Percentiles rank a stretch among this genome's conserved stretches.
Evolutionary conservation across 1,284 basidiomycete genomes (phyloP).

Genomic region (Puccinia polysora): DNA sequence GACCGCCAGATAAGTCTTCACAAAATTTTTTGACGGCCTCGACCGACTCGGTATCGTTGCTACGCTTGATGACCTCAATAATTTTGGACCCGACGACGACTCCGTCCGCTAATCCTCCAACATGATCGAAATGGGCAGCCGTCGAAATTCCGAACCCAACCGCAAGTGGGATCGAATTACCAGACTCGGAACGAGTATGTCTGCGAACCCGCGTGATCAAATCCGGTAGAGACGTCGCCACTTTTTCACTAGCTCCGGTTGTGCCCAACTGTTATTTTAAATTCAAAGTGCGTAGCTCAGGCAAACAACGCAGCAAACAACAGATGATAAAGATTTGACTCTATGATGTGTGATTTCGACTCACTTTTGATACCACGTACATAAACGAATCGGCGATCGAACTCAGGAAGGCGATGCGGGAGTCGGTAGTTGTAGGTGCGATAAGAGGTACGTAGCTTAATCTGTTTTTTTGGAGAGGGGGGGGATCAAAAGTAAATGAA

Average conservation of each 20-base stretch:
- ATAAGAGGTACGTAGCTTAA: conserved; percentile 95
- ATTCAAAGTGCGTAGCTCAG: not conserved
- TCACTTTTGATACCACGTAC: conserved; percentile 79
- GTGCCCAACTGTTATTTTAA: conserved; percentile 19
- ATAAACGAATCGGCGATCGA: conserved; percentile 95
- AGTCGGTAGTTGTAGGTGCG: conserved; percentile 82
- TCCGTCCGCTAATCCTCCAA: conserved; percentile 74
- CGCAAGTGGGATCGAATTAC: conserved; percentile 72
- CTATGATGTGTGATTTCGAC: not conserved
- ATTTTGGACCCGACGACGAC: conserved; percentile 89
- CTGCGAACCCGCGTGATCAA: conserved; percentile 17
- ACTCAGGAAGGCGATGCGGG: conserved; percentile 82
- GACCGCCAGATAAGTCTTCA: conserved; percentile 31
- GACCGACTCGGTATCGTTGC: conserved; percentile 54
- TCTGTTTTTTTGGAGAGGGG: conserved; percentile 58
- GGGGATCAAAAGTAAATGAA: conserved; percentile 58
- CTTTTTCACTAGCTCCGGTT: conserved; percentile 22
- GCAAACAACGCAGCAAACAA: not conserved
- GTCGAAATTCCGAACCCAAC: conserved; percentile 96
- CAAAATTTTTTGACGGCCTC: conserved; percentile 18
- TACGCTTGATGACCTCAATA: conserved; percentile 70
- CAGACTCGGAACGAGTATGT: conserved; percentile 28
- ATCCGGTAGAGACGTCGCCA: conserved; percentile 19
- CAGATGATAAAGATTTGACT: not conserved
- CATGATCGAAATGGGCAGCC: conserved; percentile 81